Percentiles rank a stretch among this genome's conserved stretches.
These are phyloP conservation scores for Xerocomus potaroensis DNA, from an alignment of 768 basidiomycete genomes.

Conservation along the genomic window DNA sequence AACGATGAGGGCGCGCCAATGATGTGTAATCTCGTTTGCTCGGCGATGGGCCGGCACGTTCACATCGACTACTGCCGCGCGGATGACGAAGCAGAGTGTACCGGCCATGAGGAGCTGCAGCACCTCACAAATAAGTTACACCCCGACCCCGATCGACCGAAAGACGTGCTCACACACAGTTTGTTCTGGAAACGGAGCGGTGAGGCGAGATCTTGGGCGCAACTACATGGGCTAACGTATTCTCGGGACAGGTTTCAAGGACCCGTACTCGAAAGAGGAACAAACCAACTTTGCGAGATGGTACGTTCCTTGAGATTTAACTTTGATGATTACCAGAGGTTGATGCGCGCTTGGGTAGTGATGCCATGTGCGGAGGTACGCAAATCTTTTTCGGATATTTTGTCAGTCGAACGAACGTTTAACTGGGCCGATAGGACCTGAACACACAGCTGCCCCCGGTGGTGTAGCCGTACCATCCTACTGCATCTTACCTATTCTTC, in stretches of 20 bases:
- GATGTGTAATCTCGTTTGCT: constrained; percentile 57
- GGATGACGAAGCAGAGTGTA: constrained; percentile 34
- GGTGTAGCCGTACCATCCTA: constrained; percentile 46
- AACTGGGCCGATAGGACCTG: constrained; percentile 37
- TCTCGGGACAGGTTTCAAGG: constrained; percentile 47
- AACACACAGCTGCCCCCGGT: constrained; percentile 40
- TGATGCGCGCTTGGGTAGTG: constrained; percentile 29
- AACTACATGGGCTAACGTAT: background rate
- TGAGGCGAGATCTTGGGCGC: constrained; percentile 14
- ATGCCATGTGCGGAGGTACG: constrained; percentile 49
- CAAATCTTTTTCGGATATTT: background rate
- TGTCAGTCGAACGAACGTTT: background rate
- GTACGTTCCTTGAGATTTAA: too few species aligned
- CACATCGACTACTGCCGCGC: constrained; percentile 57
- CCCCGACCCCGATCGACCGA: constrained; percentile 44
- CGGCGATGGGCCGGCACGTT: constrained; percentile 50
- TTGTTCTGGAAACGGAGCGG: constrained; percentile 59
- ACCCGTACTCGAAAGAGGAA: constrained; percentile 60
- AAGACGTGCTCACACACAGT: constrained; percentile 52
- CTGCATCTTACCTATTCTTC: constrained; percentile 53
- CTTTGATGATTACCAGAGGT: background rate
- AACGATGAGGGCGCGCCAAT: constrained; percentile 58
- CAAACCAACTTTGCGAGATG: constrained; percentile 51
- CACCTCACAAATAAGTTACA: constrained; percentile 42
- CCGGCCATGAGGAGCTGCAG: constrained; percentile 37